Conservation (phyloP, 108 stramenopile species). For the Nannochloropsis salina region DNA sequence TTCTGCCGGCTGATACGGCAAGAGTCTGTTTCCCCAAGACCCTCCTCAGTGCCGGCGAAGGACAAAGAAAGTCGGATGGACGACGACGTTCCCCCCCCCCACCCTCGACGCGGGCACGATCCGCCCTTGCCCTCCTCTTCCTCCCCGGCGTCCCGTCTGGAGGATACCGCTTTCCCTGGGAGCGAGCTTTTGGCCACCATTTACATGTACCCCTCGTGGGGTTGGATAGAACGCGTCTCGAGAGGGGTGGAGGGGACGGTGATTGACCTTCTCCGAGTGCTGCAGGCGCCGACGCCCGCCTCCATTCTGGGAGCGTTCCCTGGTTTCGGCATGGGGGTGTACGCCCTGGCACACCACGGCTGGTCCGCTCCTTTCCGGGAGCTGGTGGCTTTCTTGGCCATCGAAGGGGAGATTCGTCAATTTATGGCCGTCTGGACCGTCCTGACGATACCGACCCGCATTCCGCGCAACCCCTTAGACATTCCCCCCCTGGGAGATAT, state of each 20-base stretch:
- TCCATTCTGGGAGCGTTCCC: background rate
- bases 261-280: background rate
- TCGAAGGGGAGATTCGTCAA: background rate
- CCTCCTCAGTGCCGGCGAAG: too few species aligned
- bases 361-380: constrained; percentile 16
- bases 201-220: constrained; percentile 8
- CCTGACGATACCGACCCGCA: background rate
- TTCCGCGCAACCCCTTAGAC: background rate
- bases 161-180: background rate
- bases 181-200: background rate
- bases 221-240: background rate
- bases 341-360: background rate
- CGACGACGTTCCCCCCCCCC: too few species aligned
- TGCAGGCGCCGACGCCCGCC: background rate
- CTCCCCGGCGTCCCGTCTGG: background rate
- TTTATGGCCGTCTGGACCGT: background rate
- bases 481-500: background rate
- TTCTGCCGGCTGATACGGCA: background rate
- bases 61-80: too few species aligned
- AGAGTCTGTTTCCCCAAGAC: background rate
- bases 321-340: background rate
- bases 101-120: too few species aligned
- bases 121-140: background rate
- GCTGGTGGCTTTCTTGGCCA: background rate
- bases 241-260: background rate